Evolutionary conservation across 2,329 filamentous ascomycete genomes (phyloP).

Genomic region (Xylariaceae sp.): DNA sequence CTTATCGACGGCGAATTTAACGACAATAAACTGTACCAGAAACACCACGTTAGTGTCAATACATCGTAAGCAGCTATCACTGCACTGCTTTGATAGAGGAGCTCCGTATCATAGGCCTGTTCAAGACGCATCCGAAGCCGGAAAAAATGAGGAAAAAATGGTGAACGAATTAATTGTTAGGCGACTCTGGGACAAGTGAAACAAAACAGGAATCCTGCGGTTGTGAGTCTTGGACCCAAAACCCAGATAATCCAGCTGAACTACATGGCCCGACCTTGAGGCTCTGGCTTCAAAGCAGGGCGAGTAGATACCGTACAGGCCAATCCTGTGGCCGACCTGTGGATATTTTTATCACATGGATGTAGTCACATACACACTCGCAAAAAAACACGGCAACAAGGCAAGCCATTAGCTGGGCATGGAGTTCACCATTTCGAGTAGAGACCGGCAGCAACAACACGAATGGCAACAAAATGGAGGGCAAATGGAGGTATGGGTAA

Average conservation of each 20-base stretch:
- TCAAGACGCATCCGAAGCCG: constrained; percentile 7
- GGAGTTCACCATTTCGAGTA: constrained; percentile 20
- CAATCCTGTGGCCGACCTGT: background rate
- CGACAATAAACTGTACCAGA: constrained; percentile 10
- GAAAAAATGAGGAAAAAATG: constrained; percentile 11
- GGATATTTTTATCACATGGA: constrained; percentile 13
- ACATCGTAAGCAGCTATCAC: constrained; percentile 9
- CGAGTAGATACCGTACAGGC: background rate
- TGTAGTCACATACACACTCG: constrained; percentile 19
- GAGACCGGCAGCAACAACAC: constrained; percentile 8
- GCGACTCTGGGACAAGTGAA: constrained; percentile 13
- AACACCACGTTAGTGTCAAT: constrained; percentile 19
- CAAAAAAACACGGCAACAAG: constrained; percentile 17
- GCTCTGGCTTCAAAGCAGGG: constrained; percentile 3
- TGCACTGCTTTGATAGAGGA: too few relatives aligned
- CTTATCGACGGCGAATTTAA: constrained; percentile 8
- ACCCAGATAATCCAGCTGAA: constrained; percentile 12
- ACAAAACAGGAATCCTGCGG: constrained; percentile 10
- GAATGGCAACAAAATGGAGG: background rate
- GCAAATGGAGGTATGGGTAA: background rate
- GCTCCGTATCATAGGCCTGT: background rate
- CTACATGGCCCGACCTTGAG: constrained; percentile 4
- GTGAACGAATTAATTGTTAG: constrained; percentile 6
- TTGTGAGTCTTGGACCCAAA: constrained; percentile 17
- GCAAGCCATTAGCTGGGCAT: constrained; percentile 16